phyloP scores from a whole-genome alignment of 2,329 filamentous ascomycete species.

The Talaromyces sp. region DNA sequence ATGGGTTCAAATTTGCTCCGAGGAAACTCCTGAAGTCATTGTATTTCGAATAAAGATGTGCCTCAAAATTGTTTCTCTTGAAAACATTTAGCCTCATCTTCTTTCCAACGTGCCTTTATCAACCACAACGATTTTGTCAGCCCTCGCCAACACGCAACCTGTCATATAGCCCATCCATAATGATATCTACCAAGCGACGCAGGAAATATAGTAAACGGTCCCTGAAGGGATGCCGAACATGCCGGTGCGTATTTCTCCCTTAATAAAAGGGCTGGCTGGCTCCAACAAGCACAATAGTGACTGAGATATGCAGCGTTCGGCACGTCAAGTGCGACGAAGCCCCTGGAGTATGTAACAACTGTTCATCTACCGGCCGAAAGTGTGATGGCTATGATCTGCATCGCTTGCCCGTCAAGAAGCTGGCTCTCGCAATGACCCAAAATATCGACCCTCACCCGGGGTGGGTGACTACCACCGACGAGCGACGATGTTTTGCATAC shows the following conservation, averaged over 20 bases:
- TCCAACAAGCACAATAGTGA: neutral
- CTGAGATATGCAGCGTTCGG: neutral
- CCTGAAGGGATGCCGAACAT: slow-evolving; percentile 1
- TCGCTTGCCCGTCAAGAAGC: neutral
- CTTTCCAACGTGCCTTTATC: neutral
- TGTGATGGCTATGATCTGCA: slow-evolving; percentile 32
- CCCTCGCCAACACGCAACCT: neutral
- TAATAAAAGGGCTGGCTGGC: neutral
- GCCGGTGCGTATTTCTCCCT: neutral
- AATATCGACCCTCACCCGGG: neutral
- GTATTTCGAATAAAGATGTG: too few species aligned
- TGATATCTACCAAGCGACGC: neutral
- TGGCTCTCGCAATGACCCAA: neutral
- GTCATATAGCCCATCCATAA: neutral
- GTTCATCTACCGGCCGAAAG: slow-evolving; percentile 28
- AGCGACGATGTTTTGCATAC: slow-evolving; percentile 16
- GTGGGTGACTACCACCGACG: slow-evolving; percentile 14
- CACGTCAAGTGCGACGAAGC: slow-evolving; percentile 25
- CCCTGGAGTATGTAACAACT: slow-evolving; percentile 29
- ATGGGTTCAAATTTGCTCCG: too few species aligned
- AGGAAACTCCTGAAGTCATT: too few species aligned
- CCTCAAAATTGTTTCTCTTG: too few species aligned
- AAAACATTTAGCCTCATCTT: neutral
- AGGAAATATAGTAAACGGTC: neutral
- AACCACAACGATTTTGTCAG: neutral